phyloP scores from a whole-genome alignment of 2,329 filamentous ascomycete species.

The Cordyceps tenuipes region DNA sequence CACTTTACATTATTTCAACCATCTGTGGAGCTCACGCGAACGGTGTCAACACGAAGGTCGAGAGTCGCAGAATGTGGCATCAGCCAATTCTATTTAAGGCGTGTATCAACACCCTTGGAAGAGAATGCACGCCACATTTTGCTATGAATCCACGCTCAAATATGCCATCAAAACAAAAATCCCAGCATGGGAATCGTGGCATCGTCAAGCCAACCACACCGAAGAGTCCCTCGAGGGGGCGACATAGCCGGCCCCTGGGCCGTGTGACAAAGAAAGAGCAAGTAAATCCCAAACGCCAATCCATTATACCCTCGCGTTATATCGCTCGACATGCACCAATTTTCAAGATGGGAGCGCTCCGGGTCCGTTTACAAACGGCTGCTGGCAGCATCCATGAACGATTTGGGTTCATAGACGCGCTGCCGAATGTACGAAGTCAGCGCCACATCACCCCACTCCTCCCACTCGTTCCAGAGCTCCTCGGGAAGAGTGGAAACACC shows the following conservation, averaged over 20 bases:
- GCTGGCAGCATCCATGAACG: slow-evolving; percentile 29
- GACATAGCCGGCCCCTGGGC: not conserved
- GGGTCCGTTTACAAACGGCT: slow-evolving; percentile 21
- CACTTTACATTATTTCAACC: not conserved
- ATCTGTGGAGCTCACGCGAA: too few relatives aligned
- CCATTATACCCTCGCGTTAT: slow-evolving; percentile 6
- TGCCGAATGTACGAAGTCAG: slow-evolving; percentile 53
- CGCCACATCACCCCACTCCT: slow-evolving; percentile 60
- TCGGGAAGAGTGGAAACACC: slow-evolving; percentile 65
- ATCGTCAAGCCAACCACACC: not conserved
- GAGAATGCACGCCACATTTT: not conserved
- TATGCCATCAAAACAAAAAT: slow-evolving; percentile 3
- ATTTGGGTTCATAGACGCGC: slow-evolving; percentile 51
- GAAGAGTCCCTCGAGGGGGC: not conserved
- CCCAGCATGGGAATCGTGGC: not conserved
- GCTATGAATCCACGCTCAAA: slow-evolving; percentile 8
- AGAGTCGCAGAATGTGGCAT: not conserved
- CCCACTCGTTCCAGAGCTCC: slow-evolving; percentile 62
- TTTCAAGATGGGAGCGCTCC: not conserved
- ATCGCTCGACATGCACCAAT: not conserved
- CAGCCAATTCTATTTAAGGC: slow-evolving; percentile 3
- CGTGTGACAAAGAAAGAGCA: not conserved
- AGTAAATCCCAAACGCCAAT: not conserved
- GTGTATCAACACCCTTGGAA: not conserved
- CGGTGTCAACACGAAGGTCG: not conserved